Percentiles rank a stretch among this genome's conserved stretches.
Conservation (phyloP, 805 yeast genomes). For the Candida namnaoensis region DNA sequence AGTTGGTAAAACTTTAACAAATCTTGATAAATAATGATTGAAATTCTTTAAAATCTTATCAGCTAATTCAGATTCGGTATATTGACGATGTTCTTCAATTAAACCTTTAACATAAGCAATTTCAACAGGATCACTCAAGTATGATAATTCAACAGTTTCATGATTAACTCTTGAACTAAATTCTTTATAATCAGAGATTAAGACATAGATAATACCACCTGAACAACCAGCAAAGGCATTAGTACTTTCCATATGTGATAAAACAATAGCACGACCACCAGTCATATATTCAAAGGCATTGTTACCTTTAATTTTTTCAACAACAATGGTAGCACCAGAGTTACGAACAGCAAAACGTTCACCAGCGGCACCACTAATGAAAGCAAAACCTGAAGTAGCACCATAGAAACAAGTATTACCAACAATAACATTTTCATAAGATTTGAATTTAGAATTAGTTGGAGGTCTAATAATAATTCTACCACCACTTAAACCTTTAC, state of each 20-base stretch:
- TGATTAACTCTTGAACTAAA: constrained; percentile 71
- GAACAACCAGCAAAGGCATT: constrained; percentile 93
- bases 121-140: constrained; percentile 79
- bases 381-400: constrained; percentile 92
- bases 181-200: constrained; percentile 86
- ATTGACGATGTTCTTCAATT: constrained; percentile 91
- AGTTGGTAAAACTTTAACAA: constrained; percentile 86
- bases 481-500: constrained; percentile 96
- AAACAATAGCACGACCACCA: constrained; percentile 94
- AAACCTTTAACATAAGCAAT: constrained; percentile 90
- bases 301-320: constrained; percentile 90
- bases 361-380: constrained; percentile 95
- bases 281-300: constrained; percentile 99
- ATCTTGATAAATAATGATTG: constrained; percentile 79
- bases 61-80: constrained; percentile 89
- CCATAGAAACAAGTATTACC: constrained; percentile 98
- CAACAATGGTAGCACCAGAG: constrained; percentile 96
- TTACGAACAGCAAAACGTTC: constrained; percentile 98
- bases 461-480: constrained; percentile 90
- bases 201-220: constrained; percentile 97
- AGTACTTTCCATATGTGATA: constrained; percentile 86
- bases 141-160: constrained; percentile 74
- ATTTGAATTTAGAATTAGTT: constrained; percentile 70
- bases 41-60: constrained; percentile 75
- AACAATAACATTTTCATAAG: constrained; percentile 92